Evolutionary conservation across 345 rosid species (phyloP).

Genomic region (Hibiscus mutabilis): DNA sequence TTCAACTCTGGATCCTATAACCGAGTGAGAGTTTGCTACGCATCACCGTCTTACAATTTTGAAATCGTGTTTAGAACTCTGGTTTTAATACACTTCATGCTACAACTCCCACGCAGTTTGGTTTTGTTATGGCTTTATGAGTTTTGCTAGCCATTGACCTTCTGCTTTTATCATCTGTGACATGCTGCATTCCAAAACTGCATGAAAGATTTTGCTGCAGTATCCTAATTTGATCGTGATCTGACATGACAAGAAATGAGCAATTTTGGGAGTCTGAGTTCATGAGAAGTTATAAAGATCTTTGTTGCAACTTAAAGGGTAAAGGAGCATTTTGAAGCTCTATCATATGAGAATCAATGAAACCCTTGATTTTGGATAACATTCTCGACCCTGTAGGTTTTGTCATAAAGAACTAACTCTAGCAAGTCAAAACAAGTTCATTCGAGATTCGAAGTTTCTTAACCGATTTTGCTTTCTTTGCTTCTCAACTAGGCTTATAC

Average conservation of each 20-base stretch:
- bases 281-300: slow-evolving; percentile 33
- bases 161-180: slow-evolving; percentile 27
- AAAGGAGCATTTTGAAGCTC: slow-evolving; percentile 19
- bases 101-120: slow-evolving; percentile 5
- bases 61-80: not conserved
- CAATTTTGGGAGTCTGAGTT: slow-evolving; percentile 29
- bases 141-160: slow-evolving; percentile 24
- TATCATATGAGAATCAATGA: not conserved
- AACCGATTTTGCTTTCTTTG: slow-evolving; percentile 9
- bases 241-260: slow-evolving; percentile 25
- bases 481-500: slow-evolving; percentile 70
- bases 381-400: not conserved
- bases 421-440: not conserved
- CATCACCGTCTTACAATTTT: too few relatives aligned
- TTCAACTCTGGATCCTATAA: not conserved
- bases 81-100: not conserved
- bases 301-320: slow-evolving; percentile 29
- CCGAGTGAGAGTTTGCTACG: not conserved
- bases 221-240: slow-evolving; percentile 28
- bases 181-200: slow-evolving; percentile 25
- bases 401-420: not conserved
- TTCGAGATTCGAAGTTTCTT: not conserved
- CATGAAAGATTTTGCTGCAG: slow-evolving; percentile 28
- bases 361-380: not conserved
- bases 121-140: slow-evolving; percentile 15